Conservation (phyloP, 495 filamentous ascomycete genomes). For the Platismatia glauca region DNA sequence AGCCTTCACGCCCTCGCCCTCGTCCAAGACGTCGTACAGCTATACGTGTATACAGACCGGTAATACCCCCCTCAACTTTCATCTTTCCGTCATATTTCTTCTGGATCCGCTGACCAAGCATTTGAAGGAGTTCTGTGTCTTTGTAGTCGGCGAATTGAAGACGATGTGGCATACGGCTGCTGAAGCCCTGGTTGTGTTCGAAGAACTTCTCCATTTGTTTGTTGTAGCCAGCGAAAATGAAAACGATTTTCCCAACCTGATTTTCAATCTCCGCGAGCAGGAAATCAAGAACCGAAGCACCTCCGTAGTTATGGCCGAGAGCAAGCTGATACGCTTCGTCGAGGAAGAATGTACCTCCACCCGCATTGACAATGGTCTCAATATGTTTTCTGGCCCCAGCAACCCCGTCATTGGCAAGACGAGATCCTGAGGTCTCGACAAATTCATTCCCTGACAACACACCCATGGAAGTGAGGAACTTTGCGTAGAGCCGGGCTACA, state of each 20-base stretch:
- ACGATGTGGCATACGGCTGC: slow-evolving; percentile 59
- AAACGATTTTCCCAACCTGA: slow-evolving; percentile 61
- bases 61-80: slow-evolving; percentile 49
- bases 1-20: slow-evolving; percentile 55
- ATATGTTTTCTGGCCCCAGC: slow-evolving; percentile 47
- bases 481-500: slow-evolving; percentile 66
- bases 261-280: slow-evolving; percentile 71
- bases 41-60: slow-evolving; percentile 59
- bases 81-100: slow-evolving; percentile 45
- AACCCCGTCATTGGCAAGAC: slow-evolving; percentile 56
- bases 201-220: slow-evolving; percentile 76
- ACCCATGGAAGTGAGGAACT: slow-evolving; percentile 54
- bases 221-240: slow-evolving; percentile 70
- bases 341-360: slow-evolving; percentile 61
- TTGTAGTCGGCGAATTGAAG: slow-evolving; percentile 63
- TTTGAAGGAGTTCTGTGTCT: slow-evolving; percentile 53
- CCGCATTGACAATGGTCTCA: slow-evolving; percentile 43
- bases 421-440: slow-evolving; percentile 59
- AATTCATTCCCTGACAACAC: slow-evolving; percentile 46
- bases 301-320: slow-evolving; percentile 31
- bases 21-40: slow-evolving; percentile 51
- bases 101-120: slow-evolving; percentile 41
- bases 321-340: slow-evolving; percentile 72
- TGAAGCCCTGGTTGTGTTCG: slow-evolving; percentile 64
- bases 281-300: slow-evolving; percentile 59